Evolutionary conservation across 148 eudicot genomes (phyloP).

Genomic region (Silene conica): DNA sequence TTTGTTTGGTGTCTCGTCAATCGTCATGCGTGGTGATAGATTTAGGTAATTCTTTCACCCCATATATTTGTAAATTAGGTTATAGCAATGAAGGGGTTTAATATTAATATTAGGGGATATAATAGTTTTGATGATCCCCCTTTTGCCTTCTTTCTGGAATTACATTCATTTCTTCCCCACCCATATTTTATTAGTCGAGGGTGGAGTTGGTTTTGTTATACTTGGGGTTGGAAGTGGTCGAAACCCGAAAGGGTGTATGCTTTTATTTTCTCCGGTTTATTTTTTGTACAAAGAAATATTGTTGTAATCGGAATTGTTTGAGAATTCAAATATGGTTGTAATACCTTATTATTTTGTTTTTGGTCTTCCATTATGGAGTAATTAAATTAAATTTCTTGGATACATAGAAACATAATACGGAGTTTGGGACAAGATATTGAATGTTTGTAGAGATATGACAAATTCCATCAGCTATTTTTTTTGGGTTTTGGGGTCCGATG

Average conservation of each 20-base stretch:
- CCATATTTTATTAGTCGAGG: conserved; percentile 25
- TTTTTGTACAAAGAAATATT: conserved; percentile 29
- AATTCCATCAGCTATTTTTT: too few species aligned
- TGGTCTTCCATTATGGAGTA: not conserved
- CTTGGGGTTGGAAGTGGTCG: conserved; percentile 11
- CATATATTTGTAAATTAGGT: conserved; percentile 33
- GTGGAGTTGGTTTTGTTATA: conserved; percentile 3
- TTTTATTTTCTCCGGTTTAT: not conserved
- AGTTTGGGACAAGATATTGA: not conserved
- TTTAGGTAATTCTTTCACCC: conserved; percentile 25
- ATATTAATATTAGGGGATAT: conserved; percentile 1
- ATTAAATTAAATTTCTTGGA: too few species aligned
- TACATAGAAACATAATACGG: too few species aligned
- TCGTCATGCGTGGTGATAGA: conserved; percentile 27
- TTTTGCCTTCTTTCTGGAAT: conserved; percentile 9
- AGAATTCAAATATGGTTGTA: conserved; percentile 8
- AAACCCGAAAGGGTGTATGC: not conserved
- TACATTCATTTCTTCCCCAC: conserved; percentile 23
- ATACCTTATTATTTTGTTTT: not conserved
- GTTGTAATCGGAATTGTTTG: conserved; percentile 21
- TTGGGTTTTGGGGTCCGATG: too few species aligned
- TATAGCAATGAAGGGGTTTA: conserved; percentile 20
- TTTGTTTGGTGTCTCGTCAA: conserved; percentile 27
- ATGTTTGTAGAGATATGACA: not conserved
- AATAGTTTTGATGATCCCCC: conserved; percentile 17